Conservation (phyloP, 768 basidiomycete species). For the Leccinum pellstonianum region DNA sequence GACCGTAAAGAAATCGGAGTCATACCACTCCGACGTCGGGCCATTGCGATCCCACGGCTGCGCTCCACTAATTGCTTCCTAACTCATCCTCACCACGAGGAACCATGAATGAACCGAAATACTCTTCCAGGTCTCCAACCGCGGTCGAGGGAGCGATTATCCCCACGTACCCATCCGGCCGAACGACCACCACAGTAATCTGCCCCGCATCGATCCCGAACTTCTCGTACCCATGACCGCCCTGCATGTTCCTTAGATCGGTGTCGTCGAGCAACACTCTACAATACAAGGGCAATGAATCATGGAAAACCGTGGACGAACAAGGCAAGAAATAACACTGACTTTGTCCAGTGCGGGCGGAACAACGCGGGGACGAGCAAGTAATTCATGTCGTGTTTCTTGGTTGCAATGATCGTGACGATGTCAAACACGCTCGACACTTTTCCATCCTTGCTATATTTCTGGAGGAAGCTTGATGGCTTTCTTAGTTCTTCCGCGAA, state of each 20-base stretch:
- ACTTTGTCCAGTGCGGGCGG: neutral
- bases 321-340: neutral
- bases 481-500: neutral
- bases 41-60: too few species aligned
- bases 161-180: constrained; percentile 22
- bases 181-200: constrained; percentile 37
- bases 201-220: constrained; percentile 33
- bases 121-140: constrained; percentile 41
- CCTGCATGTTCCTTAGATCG: constrained; percentile 14
- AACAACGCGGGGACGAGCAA: neutral
- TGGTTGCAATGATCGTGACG: neutral
- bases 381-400: neutral
- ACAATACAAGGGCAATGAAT: neutral
- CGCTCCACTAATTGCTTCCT: too few species aligned
- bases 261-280: neutral
- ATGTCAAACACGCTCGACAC: neutral
- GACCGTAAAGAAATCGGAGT: too few species aligned
- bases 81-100: constrained; percentile 1
- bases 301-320: neutral
- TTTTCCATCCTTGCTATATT: neutral
- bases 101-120: constrained; percentile 49
- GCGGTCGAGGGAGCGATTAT: constrained; percentile 18
- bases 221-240: constrained; percentile 35
- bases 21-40: too few species aligned
- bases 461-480: neutral